A percentile compares a stretch with the other conserved stretches of the same genome.
Evolutionary conservation across 2,329 filamentous ascomycete genomes (phyloP).

Genomic region (Meredithiella fracta): DNA sequence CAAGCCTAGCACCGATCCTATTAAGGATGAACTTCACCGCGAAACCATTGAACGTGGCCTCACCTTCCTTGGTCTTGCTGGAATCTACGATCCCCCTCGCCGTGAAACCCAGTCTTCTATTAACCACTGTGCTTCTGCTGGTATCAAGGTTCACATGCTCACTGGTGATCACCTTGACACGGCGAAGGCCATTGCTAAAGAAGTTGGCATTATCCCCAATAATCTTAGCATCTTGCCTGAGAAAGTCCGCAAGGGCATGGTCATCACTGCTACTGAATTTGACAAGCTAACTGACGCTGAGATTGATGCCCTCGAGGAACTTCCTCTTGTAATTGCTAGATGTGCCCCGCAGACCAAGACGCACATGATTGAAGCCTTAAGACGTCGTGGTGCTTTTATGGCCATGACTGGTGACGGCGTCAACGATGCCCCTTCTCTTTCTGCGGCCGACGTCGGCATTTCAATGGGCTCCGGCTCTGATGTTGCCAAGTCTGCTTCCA

Average conservation of each 20-base stretch:
- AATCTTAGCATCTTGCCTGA: conserved; percentile 43
- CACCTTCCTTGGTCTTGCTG: conserved; percentile 62
- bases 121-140: conserved; percentile 51
- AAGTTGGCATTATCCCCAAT: conserved; percentile 60
- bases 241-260: conserved; percentile 48
- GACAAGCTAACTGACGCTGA: conserved; percentile 59
- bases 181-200: conserved; percentile 58
- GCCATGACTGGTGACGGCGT: conserved; percentile 85
- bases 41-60: conserved; percentile 49
- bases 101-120: conserved; percentile 62
- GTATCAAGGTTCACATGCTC: conserved; percentile 69
- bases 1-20: conserved; percentile 17
- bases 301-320: conserved; percentile 56
- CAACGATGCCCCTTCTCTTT: conserved; percentile 70
- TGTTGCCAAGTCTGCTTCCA: conserved; percentile 67
- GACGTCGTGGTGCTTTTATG: conserved; percentile 57
- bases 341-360: conserved; percentile 79
- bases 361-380: conserved; percentile 77
- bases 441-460: conserved; percentile 69
- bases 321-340: conserved; percentile 68
- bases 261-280: conserved; percentile 63
- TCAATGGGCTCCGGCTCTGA: conserved; percentile 82
- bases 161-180: conserved; percentile 71
- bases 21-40: conserved; percentile 32
- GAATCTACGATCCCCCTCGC: conserved; percentile 74